These are phyloP conservation scores for Metschnikowia chrysomelidarum DNA, from an alignment of 805 yeast species.

Conservation along the genomic window DNA sequence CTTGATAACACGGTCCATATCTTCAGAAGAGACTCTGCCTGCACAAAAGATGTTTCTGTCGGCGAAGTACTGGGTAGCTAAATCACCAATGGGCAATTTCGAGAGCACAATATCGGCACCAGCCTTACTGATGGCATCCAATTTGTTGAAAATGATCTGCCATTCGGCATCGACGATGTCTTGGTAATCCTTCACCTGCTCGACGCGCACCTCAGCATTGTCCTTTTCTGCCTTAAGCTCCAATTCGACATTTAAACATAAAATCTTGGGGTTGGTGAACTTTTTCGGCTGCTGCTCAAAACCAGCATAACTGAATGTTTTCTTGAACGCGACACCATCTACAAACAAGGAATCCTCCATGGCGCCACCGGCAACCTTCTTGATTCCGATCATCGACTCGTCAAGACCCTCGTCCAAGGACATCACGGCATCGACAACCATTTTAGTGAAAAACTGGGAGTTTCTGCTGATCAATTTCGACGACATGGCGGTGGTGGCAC, in stretches of 20 bases:
- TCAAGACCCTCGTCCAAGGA: conserved; percentile 83
- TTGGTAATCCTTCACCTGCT: conserved; percentile 91
- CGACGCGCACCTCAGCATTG: conserved; percentile 96
- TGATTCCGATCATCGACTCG: conserved; percentile 88
- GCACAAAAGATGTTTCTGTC: conserved; percentile 97
- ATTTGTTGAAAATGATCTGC: conserved; percentile 85
- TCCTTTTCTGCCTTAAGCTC: conserved; percentile 98
- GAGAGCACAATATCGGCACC: conserved; percentile 94
- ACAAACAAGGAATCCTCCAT: conserved; percentile 90
- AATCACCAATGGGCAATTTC: conserved; percentile 94
- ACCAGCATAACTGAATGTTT: conserved; percentile 97
- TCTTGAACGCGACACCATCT: conserved; percentile 95
- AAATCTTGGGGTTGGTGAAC: conserved; percentile 75
- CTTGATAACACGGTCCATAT: conserved; percentile 85
- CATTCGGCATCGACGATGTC: conserved; percentile 99
- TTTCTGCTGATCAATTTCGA: conserved; percentile 89
- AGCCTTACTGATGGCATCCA: conserved; percentile 74
- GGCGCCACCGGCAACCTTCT: conserved; percentile 93
- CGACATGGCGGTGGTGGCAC: conserved; percentile 97
- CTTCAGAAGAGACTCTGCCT: conserved; percentile 87
- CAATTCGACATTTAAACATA: conserved; percentile 85
- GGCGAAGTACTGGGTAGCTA: conserved; percentile 98
- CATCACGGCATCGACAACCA: conserved; percentile 95
- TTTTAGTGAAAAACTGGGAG: conserved; percentile 84
- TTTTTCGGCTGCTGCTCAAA: conserved; percentile 97